A percentile compares a stretch with the other conserved stretches of the same genome.
phyloP scores from a whole-genome alignment of 169 alveolate genomes.

The Babesia sp. region DNA sequence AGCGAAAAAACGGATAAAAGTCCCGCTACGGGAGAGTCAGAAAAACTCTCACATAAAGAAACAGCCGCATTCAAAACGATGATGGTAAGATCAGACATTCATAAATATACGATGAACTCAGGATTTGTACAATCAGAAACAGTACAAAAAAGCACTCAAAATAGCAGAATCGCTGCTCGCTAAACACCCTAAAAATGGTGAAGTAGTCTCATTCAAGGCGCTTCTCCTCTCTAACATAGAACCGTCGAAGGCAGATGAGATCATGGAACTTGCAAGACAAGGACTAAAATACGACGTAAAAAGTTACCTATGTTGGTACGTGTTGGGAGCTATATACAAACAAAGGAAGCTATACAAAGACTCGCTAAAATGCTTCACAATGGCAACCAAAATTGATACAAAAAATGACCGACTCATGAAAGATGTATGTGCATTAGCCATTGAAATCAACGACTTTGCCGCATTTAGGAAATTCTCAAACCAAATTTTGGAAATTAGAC shows the following conservation, averaged over 20 bases:
- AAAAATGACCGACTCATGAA: constrained; percentile 39
- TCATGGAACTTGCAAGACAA: constrained; percentile 38
- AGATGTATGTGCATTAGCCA: constrained; percentile 34
- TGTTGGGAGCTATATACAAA: constrained; percentile 50
- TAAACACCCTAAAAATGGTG: constrained; percentile 59
- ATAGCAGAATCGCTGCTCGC: constrained; percentile 36
- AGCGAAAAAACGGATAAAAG: not conserved
- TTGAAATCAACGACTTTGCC: constrained; percentile 35
- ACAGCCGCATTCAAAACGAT: constrained; percentile 34
- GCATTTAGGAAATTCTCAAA: constrained; percentile 26
- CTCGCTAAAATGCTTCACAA: constrained; percentile 52
- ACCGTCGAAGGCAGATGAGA: constrained; percentile 26
- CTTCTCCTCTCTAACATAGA: constrained; percentile 19
- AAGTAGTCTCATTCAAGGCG: constrained; percentile 44
- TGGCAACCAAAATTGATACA: constrained; percentile 48
- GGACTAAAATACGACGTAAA: constrained; percentile 46
- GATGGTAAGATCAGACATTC: constrained; percentile 28
- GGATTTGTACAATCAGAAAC: constrained; percentile 49
- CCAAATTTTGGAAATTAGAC: constrained; percentile 11
- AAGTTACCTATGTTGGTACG: constrained; percentile 53
- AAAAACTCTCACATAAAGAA: constrained; percentile 29
- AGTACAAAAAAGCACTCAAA: constrained; percentile 45
- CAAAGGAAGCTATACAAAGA: constrained; percentile 34
- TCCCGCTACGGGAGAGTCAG: not conserved
- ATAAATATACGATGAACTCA: not conserved